Percentiles rank a stretch among this genome's conserved stretches.
These are phyloP conservation scores for Corymbia calophylla DNA, from an alignment of 441 rosid genomes.

Conservation along the genomic window DNA sequence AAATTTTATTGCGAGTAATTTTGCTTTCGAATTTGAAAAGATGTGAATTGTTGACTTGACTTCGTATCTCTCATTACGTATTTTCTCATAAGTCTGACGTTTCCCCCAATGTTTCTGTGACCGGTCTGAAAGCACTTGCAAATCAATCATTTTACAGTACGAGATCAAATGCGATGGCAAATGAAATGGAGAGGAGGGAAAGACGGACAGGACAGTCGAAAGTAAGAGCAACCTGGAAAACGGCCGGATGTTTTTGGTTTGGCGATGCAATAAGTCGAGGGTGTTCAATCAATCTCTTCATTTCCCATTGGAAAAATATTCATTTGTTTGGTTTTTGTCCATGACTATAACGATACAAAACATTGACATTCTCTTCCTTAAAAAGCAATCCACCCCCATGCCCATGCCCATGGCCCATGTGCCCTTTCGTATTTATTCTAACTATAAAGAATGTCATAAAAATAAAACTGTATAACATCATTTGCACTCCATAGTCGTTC, in stretches of 20 bases:
- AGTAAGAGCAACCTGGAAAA: neutral
- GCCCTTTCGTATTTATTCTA: neutral
- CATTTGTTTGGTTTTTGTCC: neutral
- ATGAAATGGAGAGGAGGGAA: neutral
- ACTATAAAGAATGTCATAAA: neutral
- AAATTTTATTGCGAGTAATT: neutral
- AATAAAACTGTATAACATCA: neutral
- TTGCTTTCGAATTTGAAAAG: accelerated
- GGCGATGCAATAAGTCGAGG: neutral
- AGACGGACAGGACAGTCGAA: neutral
- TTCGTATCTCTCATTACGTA: neutral
- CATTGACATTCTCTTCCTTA: neutral
- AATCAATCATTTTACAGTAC: neutral
- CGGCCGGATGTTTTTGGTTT: neutral
- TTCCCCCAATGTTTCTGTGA: neutral
- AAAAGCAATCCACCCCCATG: neutral
- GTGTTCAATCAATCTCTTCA: neutral
- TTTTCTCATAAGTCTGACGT: neutral
- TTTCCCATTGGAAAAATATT: neutral
- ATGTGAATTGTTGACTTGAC: neutral
- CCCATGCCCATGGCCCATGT: neutral
- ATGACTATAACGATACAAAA: neutral
- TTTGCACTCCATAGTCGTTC: neutral
- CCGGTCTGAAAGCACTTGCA: neutral
- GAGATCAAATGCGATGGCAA: neutral